These are phyloP conservation scores for Penicillium polonicum DNA, from an alignment of 2,329 filamentous ascomycete species.

Conservation along the genomic window DNA sequence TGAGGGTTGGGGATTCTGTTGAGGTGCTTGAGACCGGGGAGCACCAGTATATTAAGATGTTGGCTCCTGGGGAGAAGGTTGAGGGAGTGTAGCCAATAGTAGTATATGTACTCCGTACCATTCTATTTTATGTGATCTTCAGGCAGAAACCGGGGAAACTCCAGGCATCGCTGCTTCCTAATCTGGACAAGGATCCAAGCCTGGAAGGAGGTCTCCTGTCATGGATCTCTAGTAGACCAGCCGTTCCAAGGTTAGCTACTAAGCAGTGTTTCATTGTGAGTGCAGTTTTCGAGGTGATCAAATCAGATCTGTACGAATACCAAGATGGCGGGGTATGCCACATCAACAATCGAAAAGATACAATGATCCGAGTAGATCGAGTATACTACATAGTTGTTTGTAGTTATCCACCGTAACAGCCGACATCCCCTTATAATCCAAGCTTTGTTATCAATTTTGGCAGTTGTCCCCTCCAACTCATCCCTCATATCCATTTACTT, in stretches of 20 bases:
- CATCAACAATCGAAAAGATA: no score
- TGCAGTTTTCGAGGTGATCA: no score
- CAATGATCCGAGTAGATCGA: no score
- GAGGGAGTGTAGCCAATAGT: conserved; percentile 23
- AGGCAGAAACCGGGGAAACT: background rate
- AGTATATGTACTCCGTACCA: no score
- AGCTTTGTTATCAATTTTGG: background rate
- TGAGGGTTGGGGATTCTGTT: conserved; percentile 42
- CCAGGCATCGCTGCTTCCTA: background rate
- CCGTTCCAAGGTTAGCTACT: no score
- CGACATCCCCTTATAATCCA: background rate
- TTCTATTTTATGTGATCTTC: background rate
- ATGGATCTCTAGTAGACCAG: no score
- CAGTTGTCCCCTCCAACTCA: background rate
- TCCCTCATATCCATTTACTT: background rate
- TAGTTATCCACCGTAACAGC: background rate
- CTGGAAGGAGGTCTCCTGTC: background rate
- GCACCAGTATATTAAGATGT: conserved; percentile 46
- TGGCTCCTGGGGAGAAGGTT: conserved; percentile 34
- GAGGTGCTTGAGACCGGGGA: conserved; percentile 43
- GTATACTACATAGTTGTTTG: background rate
- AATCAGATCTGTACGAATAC: no score
- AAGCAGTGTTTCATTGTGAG: no score
- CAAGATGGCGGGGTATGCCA: no score
- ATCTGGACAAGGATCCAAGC: background rate